Conservation (phyloP, 257 asterid species). For the Eucommia ulmoides region DNA sequence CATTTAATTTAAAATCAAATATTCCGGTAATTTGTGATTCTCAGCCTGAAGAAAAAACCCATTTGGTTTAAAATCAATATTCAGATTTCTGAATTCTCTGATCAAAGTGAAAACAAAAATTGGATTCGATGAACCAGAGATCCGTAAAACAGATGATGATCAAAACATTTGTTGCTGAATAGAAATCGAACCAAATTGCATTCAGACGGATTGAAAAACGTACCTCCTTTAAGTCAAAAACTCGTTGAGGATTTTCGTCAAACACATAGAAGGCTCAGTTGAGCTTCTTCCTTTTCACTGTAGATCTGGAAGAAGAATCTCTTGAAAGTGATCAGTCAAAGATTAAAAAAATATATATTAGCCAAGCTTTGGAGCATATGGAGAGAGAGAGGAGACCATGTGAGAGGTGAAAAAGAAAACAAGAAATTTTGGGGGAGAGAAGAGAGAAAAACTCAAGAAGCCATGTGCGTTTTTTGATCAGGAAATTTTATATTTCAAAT, state of each 20-base stretch:
- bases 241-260: constrained; percentile 1
- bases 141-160: not conserved
- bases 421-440: not conserved
- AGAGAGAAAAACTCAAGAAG: constrained; percentile 21
- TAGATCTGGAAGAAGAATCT: constrained; percentile 48
- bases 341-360: constrained; percentile 23
- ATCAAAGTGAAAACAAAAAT: not conserved
- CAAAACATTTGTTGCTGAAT: not conserved
- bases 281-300: constrained; percentile 14
- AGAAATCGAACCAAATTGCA: not conserved
- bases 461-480: constrained; percentile 34
- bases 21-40: not conserved
- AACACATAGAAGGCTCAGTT: constrained; percentile 7
- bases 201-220: constrained; percentile 6
- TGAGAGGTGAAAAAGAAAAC: constrained; percentile 15
- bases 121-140: not conserved
- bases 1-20: constrained; percentile 3
- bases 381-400: constrained; percentile 36
- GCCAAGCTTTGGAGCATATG: constrained; percentile 27
- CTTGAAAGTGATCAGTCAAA: constrained; percentile 30
- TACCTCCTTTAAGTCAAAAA: constrained; percentile 18
- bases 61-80: not conserved
- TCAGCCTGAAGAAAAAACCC: not conserved
- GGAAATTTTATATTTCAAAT: too few species aligned
- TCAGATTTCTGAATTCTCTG: not conserved